These are phyloP conservation scores for Hansfordia pulvinata DNA, from an alignment of 2,329 filamentous ascomycete genomes.

Conservation along the genomic window DNA sequence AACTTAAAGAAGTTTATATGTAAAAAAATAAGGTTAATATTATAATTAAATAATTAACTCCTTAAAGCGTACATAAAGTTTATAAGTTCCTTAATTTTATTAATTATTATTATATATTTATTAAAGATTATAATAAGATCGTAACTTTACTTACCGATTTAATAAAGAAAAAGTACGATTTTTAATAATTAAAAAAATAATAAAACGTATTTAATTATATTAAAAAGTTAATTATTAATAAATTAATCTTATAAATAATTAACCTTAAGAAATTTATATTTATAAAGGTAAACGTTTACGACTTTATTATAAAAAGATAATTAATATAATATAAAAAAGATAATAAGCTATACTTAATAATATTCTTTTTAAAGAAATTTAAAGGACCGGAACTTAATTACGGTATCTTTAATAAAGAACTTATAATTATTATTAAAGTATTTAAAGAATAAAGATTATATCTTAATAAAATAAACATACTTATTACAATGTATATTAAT, in stretches of 20 bases:
- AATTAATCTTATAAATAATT: neutral
- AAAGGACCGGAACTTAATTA: slow-evolving; percentile 13
- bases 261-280: slow-evolving; percentile 3
- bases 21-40: slow-evolving; percentile 11
- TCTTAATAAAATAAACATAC: slow-evolving; percentile 4
- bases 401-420: slow-evolving; percentile 20
- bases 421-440: slow-evolving; percentile 17
- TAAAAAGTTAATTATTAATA: neutral
- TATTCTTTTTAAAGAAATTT: slow-evolving; percentile 7
- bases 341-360: slow-evolving; percentile 4
- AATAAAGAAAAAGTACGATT: slow-evolving; percentile 4
- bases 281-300: slow-evolving; percentile 12
- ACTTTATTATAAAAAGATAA: slow-evolving; percentile 3
- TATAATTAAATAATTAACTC: slow-evolving; percentile 11
- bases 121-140: slow-evolving; percentile 10
- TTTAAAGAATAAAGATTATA: slow-evolving; percentile 11
- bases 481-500: slow-evolving; percentile 5
- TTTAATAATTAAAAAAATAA: neutral
- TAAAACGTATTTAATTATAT: slow-evolving; percentile 1
- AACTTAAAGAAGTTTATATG: slow-evolving; percentile 11
- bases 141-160: slow-evolving; percentile 6
- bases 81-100: slow-evolving; percentile 16
- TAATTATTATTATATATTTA: slow-evolving; percentile 19
- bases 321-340: slow-evolving; percentile 1
- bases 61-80: slow-evolving; percentile 7